A percentile compares a stretch with the other conserved stretches of the same genome.
phyloP scores from a whole-genome alignment of 345 rosid species.

The Nasturtium officinale region DNA sequence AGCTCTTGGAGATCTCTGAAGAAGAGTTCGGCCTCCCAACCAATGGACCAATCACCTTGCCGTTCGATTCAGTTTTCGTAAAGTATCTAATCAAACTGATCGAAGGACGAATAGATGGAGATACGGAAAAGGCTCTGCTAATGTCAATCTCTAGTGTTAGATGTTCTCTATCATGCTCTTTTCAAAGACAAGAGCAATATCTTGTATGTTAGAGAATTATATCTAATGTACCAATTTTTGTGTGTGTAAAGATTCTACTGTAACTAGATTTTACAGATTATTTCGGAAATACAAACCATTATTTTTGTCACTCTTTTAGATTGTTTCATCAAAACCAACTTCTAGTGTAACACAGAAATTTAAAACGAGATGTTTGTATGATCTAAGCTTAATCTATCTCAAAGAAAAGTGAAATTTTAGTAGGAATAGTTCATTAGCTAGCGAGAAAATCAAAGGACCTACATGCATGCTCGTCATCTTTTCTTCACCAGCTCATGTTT shows the following conservation, averaged over 20 bases:
- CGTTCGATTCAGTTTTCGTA: constrained; percentile 34
- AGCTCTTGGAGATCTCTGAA: constrained; percentile 43
- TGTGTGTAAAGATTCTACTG: background rate
- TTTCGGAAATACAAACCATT: background rate
- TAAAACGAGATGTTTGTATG: no score
- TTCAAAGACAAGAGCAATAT: background rate
- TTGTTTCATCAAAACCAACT: background rate
- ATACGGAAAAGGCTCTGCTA: constrained; percentile 27
- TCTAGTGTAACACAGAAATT: no score
- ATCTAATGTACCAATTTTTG: no score
- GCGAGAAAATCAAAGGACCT: no score
- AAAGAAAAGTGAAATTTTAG: no score
- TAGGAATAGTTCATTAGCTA: no score
- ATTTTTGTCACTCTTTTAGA: background rate
- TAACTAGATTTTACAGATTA: background rate
- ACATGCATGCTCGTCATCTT: no score
- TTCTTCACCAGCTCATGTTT: no score
- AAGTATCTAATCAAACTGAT: constrained; percentile 29
- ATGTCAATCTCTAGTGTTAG: constrained; percentile 2
- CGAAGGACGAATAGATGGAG: background rate
- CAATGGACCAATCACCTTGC: constrained; percentile 35
- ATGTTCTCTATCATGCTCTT: background rate
- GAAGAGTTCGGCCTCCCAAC: constrained; percentile 42
- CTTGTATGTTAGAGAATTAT: background rate
- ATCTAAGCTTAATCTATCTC: no score